Conservation (phyloP, 257 asterid species). For the Penstemon eatonii region DNA sequence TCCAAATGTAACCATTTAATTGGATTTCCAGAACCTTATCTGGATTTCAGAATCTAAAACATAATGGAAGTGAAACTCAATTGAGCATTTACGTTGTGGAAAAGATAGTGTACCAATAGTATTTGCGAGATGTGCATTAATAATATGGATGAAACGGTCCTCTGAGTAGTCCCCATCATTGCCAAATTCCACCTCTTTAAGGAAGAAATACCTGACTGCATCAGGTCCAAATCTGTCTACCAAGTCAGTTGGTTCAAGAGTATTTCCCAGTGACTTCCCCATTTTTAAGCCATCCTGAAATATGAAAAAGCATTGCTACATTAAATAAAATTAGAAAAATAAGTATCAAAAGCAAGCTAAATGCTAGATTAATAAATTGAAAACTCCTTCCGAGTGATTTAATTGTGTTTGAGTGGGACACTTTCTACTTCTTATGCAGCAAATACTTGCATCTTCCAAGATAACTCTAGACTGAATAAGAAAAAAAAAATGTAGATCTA, state of each 20-base stretch:
- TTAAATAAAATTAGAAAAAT: constrained; percentile 25
- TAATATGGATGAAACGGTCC: constrained; percentile 79
- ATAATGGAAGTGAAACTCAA: no score
- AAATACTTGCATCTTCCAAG: no score
- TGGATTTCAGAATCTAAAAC: no score
- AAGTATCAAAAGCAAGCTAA: neutral
- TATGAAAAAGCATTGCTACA: constrained; percentile 33
- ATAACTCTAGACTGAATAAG: neutral
- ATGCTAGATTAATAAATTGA: neutral
- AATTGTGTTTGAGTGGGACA: neutral
- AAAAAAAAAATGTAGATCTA: constrained; percentile 3
- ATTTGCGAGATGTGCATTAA: constrained; percentile 93
- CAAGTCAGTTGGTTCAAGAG: constrained; percentile 85
- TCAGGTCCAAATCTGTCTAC: constrained; percentile 84
- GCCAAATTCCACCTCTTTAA: constrained; percentile 95
- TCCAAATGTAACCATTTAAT: no score
- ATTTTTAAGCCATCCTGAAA: constrained; percentile 92
- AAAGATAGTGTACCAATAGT: constrained; percentile 64
- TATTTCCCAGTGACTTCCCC: constrained; percentile 96
- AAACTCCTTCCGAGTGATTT: neutral
- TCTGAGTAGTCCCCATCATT: constrained; percentile 96
- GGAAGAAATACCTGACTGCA: constrained; percentile 95
- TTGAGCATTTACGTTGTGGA: neutral
- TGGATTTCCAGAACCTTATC: no score
- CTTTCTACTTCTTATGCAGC: neutral